A percentile compares a stretch with the other conserved stretches of the same genome.
Conservation (phyloP, 805 yeast genomes). For the Zygosaccharomyces bisporus region DNA sequence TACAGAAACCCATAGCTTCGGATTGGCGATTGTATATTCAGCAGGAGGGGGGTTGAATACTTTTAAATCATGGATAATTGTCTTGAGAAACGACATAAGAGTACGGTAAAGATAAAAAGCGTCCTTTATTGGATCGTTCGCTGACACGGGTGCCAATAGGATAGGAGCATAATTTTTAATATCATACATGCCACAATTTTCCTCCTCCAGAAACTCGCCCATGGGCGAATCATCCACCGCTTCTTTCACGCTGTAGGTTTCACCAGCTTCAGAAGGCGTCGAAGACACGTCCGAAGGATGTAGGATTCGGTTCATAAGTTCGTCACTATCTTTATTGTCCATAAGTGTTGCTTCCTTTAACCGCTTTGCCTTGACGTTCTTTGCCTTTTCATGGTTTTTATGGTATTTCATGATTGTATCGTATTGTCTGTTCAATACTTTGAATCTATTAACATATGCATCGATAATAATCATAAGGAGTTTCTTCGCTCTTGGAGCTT, state of each 20-base stretch:
- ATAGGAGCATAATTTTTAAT: conserved; percentile 55
- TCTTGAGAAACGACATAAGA: conserved; percentile 81
- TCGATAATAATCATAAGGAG: conserved; percentile 81
- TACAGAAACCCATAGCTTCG: conserved; percentile 73
- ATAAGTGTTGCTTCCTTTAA: conserved; percentile 36
- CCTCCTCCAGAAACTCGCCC: conserved; percentile 21
- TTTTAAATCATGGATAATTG: conserved; percentile 84
- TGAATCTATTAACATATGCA: conserved; percentile 80
- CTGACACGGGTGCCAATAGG: conserved; percentile 46
- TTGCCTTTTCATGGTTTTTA: conserved; percentile 45
- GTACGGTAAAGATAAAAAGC: conserved; percentile 86
- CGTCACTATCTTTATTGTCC: conserved; percentile 39
- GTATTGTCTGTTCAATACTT: conserved; percentile 67
- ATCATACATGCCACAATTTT: conserved; percentile 41
- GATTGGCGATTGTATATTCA: conserved; percentile 46
- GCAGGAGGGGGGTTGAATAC: conserved; percentile 81
- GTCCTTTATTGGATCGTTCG: conserved; percentile 70
- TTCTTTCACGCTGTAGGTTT: too few species aligned
- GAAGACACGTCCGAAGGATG: conserved; percentile 18
- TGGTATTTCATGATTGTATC: conserved; percentile 62
- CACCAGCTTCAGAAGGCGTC: conserved; percentile 24
- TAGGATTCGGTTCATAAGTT: conserved; percentile 34
- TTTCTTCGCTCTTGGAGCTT: conserved; percentile 60
- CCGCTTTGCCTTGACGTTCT: conserved; percentile 43
- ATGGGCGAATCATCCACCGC: conserved; percentile 12